Evolutionary conservation across 805 yeast species (phyloP).

Genomic region (Saturnispora kantuleensis): DNA sequence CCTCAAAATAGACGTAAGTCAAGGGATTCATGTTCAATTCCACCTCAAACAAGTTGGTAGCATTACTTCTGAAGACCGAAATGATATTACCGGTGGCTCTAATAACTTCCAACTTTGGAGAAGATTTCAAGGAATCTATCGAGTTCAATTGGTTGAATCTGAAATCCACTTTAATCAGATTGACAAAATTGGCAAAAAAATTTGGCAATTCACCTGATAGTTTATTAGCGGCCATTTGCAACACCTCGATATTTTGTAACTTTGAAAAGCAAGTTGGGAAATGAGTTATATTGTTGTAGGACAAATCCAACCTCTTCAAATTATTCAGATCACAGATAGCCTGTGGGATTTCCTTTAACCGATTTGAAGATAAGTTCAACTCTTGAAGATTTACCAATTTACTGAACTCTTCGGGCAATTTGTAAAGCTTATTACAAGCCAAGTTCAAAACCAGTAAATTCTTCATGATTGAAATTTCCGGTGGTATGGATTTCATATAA

Average conservation of each 20-base stretch:
- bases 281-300: slow-evolving; percentile 60
- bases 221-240: slow-evolving; percentile 68
- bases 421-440: slow-evolving; percentile 64
- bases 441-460: slow-evolving; percentile 51
- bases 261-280: slow-evolving; percentile 56
- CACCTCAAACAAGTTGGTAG: slow-evolving; percentile 54
- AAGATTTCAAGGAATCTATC: slow-evolving; percentile 44
- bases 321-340: slow-evolving; percentile 50
- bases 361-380: slow-evolving; percentile 74
- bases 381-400: slow-evolving; percentile 43
- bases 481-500: slow-evolving; percentile 55
- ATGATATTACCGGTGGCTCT: slow-evolving; percentile 69
- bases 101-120: slow-evolving; percentile 60
- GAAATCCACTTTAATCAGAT: slow-evolving; percentile 64
- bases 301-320: slow-evolving; percentile 61
- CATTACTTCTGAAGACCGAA: slow-evolving; percentile 54
- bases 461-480: slow-evolving; percentile 41
- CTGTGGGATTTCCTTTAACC: slow-evolving; percentile 52
- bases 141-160: slow-evolving; percentile 56
- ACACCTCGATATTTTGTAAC: slow-evolving; percentile 50
- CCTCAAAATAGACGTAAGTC: slow-evolving; percentile 51
- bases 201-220: slow-evolving; percentile 43
- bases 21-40: slow-evolving; percentile 79
- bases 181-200: slow-evolving; percentile 41
- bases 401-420: slow-evolving; percentile 52